Evolutionary conservation across 2,329 filamentous ascomycete genomes (phyloP).

Genomic region (Trichoderma pleuroti): DNA sequence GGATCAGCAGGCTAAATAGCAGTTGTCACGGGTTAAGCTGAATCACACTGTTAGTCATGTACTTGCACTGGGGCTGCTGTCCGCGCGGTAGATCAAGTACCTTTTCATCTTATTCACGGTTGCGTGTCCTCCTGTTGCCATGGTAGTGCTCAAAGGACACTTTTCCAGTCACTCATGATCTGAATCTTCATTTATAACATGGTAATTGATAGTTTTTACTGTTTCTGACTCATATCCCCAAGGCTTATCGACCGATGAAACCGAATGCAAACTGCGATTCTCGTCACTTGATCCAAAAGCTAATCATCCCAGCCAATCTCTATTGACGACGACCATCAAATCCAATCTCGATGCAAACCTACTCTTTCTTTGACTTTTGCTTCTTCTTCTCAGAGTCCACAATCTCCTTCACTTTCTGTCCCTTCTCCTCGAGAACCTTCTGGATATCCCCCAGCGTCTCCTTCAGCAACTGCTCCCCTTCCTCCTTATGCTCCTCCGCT

Average conservation of each 20-base stretch:
- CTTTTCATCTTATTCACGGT: background rate
- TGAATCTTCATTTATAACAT: background rate
- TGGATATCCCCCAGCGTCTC: constrained; percentile 65
- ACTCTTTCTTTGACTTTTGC: constrained; percentile 24
- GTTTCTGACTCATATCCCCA: background rate
- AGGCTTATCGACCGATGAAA: background rate
- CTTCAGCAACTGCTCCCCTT: constrained; percentile 66
- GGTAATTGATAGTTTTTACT: background rate
- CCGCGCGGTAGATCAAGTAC: background rate
- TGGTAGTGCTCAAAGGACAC: background rate
- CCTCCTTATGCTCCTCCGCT: constrained; percentile 63
- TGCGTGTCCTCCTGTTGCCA: background rate
- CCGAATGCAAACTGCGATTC: background rate
- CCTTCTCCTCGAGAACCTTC: constrained; percentile 60
- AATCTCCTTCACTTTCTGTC: constrained; percentile 55
- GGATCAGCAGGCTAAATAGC: background rate
- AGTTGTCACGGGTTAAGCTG: background rate
- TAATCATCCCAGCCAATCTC: background rate
- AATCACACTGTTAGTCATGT: background rate
- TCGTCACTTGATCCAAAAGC: background rate
- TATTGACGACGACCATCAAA: background rate
- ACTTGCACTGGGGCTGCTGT: background rate
- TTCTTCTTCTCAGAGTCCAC: constrained; percentile 50
- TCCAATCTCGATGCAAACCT: background rate
- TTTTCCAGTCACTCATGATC: background rate